A percentile compares a stretch with the other conserved stretches of the same genome.
These are phyloP conservation scores for Recurvomyces mirabilis DNA, from an alignment of 495 filamentous ascomycete species.

Conservation along the genomic window DNA sequence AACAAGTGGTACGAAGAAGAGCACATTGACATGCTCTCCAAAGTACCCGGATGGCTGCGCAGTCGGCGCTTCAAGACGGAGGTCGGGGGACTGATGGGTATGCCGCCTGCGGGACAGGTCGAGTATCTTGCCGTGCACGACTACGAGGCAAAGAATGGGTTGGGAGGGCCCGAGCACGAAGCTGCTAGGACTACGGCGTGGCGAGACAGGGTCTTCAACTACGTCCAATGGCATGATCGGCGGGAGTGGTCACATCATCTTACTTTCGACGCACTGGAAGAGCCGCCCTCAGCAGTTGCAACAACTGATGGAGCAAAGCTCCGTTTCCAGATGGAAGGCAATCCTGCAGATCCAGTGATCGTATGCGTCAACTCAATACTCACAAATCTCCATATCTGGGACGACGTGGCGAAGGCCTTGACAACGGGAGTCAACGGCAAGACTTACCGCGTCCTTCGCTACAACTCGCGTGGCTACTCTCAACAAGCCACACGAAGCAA, in stretches of 20 bases:
- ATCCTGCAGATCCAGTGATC: constrained; percentile 54
- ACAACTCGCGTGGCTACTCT: constrained; percentile 53
- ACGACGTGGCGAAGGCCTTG: constrained; percentile 51
- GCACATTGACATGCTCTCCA: constrained; percentile 57
- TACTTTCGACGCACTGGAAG: constrained; percentile 44
- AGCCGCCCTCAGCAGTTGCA: constrained; percentile 45
- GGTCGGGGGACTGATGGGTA: constrained; percentile 32
- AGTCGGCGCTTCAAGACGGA: constrained; percentile 52
- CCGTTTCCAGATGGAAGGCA: constrained; percentile 64
- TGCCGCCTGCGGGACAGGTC: constrained; percentile 33
- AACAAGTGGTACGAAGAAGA: constrained; percentile 61
- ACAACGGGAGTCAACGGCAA: constrained; percentile 43
- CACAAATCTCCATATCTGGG: constrained; percentile 64
- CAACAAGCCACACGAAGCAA: constrained; percentile 19
- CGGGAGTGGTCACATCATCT: constrained; percentile 62
- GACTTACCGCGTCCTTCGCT: constrained; percentile 59
- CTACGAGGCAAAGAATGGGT: constrained; percentile 51
- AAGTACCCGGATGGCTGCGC: constrained; percentile 65
- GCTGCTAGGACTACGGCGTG: constrained; percentile 49
- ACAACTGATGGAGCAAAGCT: constrained; percentile 54
- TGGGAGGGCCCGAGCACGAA: constrained; percentile 51
- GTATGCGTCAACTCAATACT: constrained; percentile 68
- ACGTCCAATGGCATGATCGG: constrained; percentile 43
- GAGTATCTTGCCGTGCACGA: constrained; percentile 61
- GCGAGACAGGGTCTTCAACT: constrained; percentile 43